phyloP scores from a whole-genome alignment of 169 alveolate species.

The Eimeria acervulina region DNA sequence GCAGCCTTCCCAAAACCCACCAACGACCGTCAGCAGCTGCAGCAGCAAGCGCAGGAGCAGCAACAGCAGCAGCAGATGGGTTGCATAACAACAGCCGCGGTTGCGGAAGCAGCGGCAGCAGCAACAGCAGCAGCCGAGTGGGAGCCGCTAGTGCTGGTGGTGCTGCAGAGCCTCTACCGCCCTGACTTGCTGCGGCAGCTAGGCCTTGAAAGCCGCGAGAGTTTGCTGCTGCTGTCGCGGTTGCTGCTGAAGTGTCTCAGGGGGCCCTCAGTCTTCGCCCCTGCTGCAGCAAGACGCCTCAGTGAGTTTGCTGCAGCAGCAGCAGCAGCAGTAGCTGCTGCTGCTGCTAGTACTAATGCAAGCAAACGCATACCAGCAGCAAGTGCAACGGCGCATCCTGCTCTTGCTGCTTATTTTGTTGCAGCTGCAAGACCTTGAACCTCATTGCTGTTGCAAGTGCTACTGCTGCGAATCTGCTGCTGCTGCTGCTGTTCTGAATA shows the following conservation, averaged over 20 bases:
- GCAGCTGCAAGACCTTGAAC: neutral
- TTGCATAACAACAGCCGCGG: neutral
- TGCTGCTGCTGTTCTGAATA: slow-evolving; percentile 5
- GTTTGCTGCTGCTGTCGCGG: slow-evolving; percentile 23
- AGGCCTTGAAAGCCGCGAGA: neutral
- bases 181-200: slow-evolving; percentile 6
- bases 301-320: slow-evolving; percentile 20
- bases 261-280: slow-evolving; percentile 47
- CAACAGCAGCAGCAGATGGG: slow-evolving; percentile 24
- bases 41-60: slow-evolving; percentile 13
- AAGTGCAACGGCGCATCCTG: too few relatives aligned
- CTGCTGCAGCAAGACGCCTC: slow-evolving; percentile 7
- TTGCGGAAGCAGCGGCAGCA: slow-evolving; percentile 22
- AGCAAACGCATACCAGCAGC: too few relatives aligned
- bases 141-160: slow-evolving; percentile 41
- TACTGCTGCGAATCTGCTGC: slow-evolving; percentile 4
- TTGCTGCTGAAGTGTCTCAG: slow-evolving; percentile 18
- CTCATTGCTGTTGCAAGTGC: slow-evolving; percentile 23
- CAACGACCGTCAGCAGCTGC: neutral
- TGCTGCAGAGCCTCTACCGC: slow-evolving; percentile 29
- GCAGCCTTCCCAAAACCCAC: neutral
- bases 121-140: slow-evolving; percentile 29
- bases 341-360: slow-evolving; percentile 9
- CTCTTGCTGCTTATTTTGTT: slow-evolving; percentile 1
- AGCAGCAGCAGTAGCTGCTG: slow-evolving; percentile 15